A percentile compares a stretch with the other conserved stretches of the same genome.
phyloP scores from a whole-genome alignment of 352 stramenopile genomes.

The Pythium grandisporangium region DNA sequence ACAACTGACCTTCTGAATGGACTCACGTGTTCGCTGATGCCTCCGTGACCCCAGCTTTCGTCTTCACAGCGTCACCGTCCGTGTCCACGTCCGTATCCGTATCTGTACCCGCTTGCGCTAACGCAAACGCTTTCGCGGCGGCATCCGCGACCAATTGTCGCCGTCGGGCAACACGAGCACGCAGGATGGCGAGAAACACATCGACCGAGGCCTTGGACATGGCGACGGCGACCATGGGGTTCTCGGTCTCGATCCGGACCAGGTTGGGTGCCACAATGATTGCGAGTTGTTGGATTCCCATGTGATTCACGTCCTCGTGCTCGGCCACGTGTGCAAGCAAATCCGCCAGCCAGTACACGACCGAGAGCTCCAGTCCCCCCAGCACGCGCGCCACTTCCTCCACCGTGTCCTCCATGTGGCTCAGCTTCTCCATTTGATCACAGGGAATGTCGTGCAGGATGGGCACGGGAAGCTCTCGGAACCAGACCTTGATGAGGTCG shows the following conservation, averaged over 20 bases:
- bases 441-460: conserved; percentile 74
- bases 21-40: too few relatives aligned
- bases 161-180: conserved; percentile 19
- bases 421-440: conserved; percentile 55
- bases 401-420: conserved; percentile 18
- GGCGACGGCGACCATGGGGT: conserved; percentile 79
- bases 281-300: conserved; percentile 85
- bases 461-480: conserved; percentile 73
- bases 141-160: conserved; percentile 1
- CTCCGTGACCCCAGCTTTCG: too few relatives aligned
- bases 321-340: conserved; percentile 61
- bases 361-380: conserved; percentile 33
- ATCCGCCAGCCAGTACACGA: conserved; percentile 82
- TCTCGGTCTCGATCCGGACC: conserved; percentile 76
- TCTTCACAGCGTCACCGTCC: too few relatives aligned
- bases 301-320: conserved; percentile 73
- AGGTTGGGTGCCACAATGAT: conserved; percentile 88
- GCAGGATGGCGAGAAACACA: conserved; percentile 49
- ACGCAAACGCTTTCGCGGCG: too few relatives aligned
- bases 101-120: too few relatives aligned
- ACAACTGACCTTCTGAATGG: too few relatives aligned
- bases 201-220: conserved; percentile 83
- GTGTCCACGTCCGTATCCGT: too few relatives aligned
- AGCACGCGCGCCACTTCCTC: conserved; percentile 38
- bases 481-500: conserved; percentile 88